Conservation (phyloP, 495 filamentous ascomycete genomes). For the Neurospora sp. region DNA sequence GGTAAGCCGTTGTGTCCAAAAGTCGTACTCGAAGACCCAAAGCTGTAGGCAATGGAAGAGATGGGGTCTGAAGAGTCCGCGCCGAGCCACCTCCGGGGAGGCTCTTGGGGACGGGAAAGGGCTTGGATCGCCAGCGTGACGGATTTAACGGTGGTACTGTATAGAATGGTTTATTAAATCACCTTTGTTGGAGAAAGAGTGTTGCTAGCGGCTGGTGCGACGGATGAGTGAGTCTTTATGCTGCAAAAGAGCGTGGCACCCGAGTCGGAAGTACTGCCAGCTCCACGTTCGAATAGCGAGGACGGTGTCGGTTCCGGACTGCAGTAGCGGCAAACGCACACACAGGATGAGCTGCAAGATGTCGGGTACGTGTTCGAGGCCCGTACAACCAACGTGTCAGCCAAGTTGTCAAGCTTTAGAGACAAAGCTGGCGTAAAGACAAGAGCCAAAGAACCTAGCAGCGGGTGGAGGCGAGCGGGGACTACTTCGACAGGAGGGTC, state of each 20-base stretch:
- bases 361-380: conserved; percentile 12
- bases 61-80: conserved; percentile 10
- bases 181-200: conserved; percentile 2
- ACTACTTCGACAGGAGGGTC: conserved; percentile 10
- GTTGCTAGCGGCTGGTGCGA: neutral
- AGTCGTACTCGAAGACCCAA: conserved; percentile 7
- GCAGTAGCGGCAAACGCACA: neutral
- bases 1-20: conserved; percentile 24
- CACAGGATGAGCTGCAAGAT: conserved; percentile 6
- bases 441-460: conserved; percentile 9
- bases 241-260: conserved; percentile 5
- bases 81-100: conserved; percentile 17
- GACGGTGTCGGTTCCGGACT: conserved; percentile 1
- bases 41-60: conserved; percentile 8
- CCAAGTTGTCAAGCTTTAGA: neutral
- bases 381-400: conserved; percentile 10
- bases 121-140: conserved; percentile 26
- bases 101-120: conserved; percentile 14
- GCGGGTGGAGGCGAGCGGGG: neutral
- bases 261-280: conserved; percentile 1
- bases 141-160: conserved; percentile 5
- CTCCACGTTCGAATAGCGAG: conserved; percentile 5
- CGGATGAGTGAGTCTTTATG: conserved; percentile 3
- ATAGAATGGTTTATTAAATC: neutral
- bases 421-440: neutral